A percentile compares a stretch with the other conserved stretches of the same genome.
phyloP scores from a whole-genome alignment of 176 grass and related monocot genomes.

The Hsuehochloa calcarea region DNA sequence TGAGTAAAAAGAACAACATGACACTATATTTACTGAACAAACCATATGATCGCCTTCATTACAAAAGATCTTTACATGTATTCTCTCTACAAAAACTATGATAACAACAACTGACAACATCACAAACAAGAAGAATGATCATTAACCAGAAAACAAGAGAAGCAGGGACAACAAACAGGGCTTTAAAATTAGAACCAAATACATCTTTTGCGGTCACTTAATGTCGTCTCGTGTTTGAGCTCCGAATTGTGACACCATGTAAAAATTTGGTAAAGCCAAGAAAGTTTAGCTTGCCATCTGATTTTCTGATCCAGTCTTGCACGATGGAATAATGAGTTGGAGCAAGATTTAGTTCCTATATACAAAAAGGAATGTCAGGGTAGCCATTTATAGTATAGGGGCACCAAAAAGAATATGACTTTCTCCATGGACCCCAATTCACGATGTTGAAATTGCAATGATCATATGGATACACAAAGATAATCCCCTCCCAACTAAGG shows the following conservation, averaged over 20 bases:
- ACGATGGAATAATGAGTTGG: conserved; percentile 78
- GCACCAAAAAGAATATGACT: background rate
- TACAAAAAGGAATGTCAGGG: background rate
- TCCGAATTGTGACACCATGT: conserved; percentile 87
- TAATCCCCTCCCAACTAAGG: background rate
- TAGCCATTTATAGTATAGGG: background rate
- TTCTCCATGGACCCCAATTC: background rate
- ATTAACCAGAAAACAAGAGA: conserved; percentile 31
- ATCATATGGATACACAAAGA: background rate
- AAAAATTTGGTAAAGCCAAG: conserved; percentile 99
- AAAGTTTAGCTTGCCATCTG: conserved; percentile 91
- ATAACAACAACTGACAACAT: conserved; percentile 39
- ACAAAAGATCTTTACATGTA: conserved; percentile 86
- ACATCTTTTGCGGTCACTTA: conserved; percentile 56
- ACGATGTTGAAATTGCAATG: background rate
- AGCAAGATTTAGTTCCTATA: conserved; percentile 82
- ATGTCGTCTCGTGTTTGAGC: conserved; percentile 82
- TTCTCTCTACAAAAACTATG: conserved; percentile 75
- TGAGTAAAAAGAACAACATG: conserved; percentile 13
- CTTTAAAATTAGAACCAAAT: conserved; percentile 69
- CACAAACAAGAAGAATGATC: conserved; percentile 53
- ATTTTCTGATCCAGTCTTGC: conserved; percentile 96
- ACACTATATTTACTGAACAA: conserved; percentile 55
- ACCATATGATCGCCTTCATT: conserved; percentile 49
- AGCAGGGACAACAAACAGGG: conserved; percentile 41